Conservation (phyloP, 169 alveolate species). For the Plasmodium coatneyi region DNA sequence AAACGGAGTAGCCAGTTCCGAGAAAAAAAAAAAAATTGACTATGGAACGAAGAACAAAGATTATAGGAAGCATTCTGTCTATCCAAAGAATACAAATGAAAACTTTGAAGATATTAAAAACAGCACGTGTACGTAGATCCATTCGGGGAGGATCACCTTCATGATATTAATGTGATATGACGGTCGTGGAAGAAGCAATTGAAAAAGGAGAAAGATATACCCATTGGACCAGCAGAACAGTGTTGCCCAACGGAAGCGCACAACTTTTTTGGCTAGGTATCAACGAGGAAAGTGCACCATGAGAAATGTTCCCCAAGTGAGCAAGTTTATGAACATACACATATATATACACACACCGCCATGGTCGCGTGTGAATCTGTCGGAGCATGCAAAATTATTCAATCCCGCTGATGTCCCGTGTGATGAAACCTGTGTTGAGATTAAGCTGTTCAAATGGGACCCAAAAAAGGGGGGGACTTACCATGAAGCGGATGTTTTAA, state of each 20-base stretch:
- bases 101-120: slow-evolving; percentile 34
- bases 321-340: neutral
- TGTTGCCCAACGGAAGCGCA: neutral
- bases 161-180: slow-evolving; percentile 7
- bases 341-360: neutral
- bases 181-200: neutral
- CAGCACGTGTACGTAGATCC: slow-evolving; percentile 14
- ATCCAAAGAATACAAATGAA: slow-evolving; percentile 14
- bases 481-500: neutral
- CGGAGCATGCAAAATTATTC: neutral
- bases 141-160: neutral
- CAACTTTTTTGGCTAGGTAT: neutral
- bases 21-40: slow-evolving; percentile 53
- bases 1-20: slow-evolving; percentile 7
- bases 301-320: neutral
- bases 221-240: neutral
- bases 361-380: neutral
- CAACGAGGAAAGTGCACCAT: neutral
- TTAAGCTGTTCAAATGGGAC: neutral
- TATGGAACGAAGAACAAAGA: slow-evolving; percentile 22
- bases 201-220: neutral
- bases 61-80: slow-evolving; percentile 23
- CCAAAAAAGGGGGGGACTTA: neutral
- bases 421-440: neutral
- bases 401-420: neutral